These are phyloP conservation scores for Rusavskia elegans DNA, from an alignment of 495 filamentous ascomycete genomes.

Conservation along the genomic window DNA sequence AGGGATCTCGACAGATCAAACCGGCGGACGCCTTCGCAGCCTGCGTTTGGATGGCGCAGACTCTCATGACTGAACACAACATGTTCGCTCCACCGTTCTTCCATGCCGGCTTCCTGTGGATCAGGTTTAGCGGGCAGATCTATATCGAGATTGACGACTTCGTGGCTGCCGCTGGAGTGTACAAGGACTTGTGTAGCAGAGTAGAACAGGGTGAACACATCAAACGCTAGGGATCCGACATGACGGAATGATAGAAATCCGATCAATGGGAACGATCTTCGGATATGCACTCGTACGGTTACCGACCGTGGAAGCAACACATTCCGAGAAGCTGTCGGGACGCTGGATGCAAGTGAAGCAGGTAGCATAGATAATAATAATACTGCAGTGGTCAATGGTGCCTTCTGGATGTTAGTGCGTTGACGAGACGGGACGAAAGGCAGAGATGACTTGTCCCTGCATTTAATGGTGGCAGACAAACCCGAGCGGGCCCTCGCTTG, in stretches of 20 bases:
- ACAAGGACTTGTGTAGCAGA: slow-evolving; percentile 46
- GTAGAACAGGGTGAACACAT: slow-evolving; percentile 36
- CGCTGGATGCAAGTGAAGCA: no score
- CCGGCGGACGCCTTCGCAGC: slow-evolving; percentile 21
- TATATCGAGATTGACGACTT: slow-evolving; percentile 70
- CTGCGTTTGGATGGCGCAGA: slow-evolving; percentile 39
- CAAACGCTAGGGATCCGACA: neutral
- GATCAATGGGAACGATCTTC: neutral
- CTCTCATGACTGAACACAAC: slow-evolving; percentile 35
- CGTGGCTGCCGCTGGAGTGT: slow-evolving; percentile 43
- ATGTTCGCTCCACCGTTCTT: slow-evolving; percentile 53
- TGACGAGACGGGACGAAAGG: neutral
- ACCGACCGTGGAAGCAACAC: no score
- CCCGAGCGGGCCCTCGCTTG: no score
- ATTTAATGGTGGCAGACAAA: neutral
- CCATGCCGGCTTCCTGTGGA: slow-evolving; percentile 48
- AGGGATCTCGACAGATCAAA: slow-evolving; percentile 7
- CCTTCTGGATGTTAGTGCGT: no score
- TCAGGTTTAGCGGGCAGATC: slow-evolving; percentile 59
- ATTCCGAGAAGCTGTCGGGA: no score
- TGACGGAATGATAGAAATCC: neutral
- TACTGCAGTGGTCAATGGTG: no score
- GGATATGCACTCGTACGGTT: no score
- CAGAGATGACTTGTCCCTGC: neutral
- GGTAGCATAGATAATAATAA: no score